Base-by-base conservation (phyloP, 306 rosid genomes). In the Quercus alba region DNA sequence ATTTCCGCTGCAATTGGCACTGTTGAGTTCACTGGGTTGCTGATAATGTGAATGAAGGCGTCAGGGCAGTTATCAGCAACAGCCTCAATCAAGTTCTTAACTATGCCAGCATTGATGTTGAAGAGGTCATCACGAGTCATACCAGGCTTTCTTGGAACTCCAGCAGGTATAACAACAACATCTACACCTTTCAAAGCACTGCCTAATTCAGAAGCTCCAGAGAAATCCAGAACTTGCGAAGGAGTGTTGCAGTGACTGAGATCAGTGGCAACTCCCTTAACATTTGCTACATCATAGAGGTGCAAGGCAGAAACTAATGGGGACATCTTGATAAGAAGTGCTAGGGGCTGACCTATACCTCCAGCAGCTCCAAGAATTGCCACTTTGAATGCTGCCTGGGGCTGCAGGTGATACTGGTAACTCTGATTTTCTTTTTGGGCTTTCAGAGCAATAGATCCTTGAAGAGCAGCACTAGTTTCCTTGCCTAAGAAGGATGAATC, bases 101-200 rank as follows among this genome's bases (percentile, higher is more conserved):
- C 99, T 9, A 93, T 96, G 76, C 98, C 93, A 0, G 99, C 99
- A 78, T 96, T 96, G 78, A 96, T 93, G 76, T 96, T 96, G 83
- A 96, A 96, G 61, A 96, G 98, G 81, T 96, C 99, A 72, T 96
- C 99, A 10, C 99, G 98, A 41, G 99, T 93, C 99, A 96, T 96
- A 25, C 99, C 99, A 0, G 99, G 99, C 81, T 96, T 96, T 80
- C 99, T 89, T 1, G 99, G 99, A 83, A 93, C 99, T 41, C 99
- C 99, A 18, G 99, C 99, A 15, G 99, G 99, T 11, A 96, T 96
- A 81, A 93, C 98, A 83, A 96, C 97, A 9, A 89, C 97, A 80
- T 96, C 63, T 11, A 90, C 94, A 0, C 90, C 99, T 77, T 86
- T 91, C 92, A 95, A 87, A 73, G 87, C 82, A 46, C 79, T 83